Evolutionary conservation across 1,284 basidiomycete species (phyloP).

Genomic region (Phlebopus sp.): DNA sequence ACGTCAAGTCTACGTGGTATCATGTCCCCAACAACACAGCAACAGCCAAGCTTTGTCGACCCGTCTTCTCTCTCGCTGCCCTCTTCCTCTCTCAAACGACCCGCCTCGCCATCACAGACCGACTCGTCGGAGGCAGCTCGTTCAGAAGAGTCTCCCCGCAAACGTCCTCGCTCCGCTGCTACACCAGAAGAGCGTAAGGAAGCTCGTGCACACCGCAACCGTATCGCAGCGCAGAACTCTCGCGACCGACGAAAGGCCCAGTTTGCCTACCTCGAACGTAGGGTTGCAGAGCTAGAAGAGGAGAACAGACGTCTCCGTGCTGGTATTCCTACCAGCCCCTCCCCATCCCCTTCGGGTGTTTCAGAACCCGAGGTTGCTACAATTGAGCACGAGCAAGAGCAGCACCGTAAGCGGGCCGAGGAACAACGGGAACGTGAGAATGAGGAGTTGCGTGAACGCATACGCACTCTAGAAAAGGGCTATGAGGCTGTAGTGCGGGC

Average conservation of each 20-base stretch:
- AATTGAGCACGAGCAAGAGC: constrained; percentile 24
- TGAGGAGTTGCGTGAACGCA: constrained; percentile 68
- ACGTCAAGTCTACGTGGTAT: constrained; percentile 2
- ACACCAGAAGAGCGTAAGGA: constrained; percentile 75
- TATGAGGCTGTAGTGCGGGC: constrained; percentile 78
- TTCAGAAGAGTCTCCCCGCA: constrained; percentile 52
- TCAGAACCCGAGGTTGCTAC: constrained; percentile 21
- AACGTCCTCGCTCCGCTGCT: constrained; percentile 61
- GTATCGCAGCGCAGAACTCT: constrained; percentile 82
- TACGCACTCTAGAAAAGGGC: constrained; percentile 71
- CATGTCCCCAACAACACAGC: constrained; percentile 6
- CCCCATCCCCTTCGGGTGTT: constrained; percentile 37
- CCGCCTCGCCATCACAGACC: constrained; percentile 23
- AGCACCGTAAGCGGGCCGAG: constrained; percentile 43
- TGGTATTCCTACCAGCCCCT: constrained; percentile 51
- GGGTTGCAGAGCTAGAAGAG: constrained; percentile 79
- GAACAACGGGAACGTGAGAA: constrained; percentile 64
- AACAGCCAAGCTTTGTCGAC: constrained; percentile 35
- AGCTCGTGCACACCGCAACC: constrained; percentile 78
- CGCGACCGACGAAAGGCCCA: constrained; percentile 79
- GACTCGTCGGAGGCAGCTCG: constrained; percentile 27
- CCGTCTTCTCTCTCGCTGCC: constrained; percentile 40
- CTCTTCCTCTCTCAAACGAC: constrained; percentile 30
- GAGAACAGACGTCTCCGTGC: constrained; percentile 79
- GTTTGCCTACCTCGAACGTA: constrained; percentile 67